These are phyloP conservation scores for Phallus indusiatus DNA, from an alignment of 768 basidiomycete genomes.

Conservation along the genomic window DNA sequence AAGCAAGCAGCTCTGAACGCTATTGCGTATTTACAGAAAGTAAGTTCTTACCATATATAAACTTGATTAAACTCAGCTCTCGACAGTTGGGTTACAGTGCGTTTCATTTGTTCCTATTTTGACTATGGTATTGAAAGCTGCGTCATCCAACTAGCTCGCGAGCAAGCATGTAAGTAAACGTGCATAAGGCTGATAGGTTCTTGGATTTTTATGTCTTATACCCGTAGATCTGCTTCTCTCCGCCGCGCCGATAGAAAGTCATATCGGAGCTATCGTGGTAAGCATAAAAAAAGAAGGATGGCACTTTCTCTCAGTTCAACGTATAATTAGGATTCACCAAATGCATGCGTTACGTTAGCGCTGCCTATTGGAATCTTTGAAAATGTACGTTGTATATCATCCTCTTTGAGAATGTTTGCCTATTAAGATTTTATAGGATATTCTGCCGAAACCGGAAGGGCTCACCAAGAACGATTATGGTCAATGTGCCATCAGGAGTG, in stretches of 20 bases:
- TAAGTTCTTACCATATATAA: conserved; percentile 13
- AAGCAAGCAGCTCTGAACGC: conserved; percentile 73
- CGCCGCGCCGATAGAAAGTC: conserved; percentile 61
- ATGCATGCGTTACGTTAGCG: conserved; percentile 67
- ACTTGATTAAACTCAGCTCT: not conserved
- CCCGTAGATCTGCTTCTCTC: conserved; percentile 53
- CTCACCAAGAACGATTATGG: conserved; percentile 50
- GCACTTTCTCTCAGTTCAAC: not conserved
- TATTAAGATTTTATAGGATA: conserved; percentile 36
- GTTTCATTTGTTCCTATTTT: conserved; percentile 16
- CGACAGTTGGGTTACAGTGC: conserved; percentile 62
- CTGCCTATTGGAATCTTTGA: conserved; percentile 75
- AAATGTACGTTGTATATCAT: conserved; percentile 32
- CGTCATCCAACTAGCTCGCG: conserved; percentile 40
- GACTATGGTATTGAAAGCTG: not conserved
- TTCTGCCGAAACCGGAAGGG: conserved; percentile 55
- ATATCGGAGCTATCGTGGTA: conserved; percentile 63
- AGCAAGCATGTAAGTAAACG: conserved; percentile 53
- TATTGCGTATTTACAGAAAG: conserved; percentile 65
- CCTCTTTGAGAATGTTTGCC: not conserved
- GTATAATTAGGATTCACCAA: conserved; percentile 52
- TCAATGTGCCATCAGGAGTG: conserved; percentile 57
- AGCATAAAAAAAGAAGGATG: conserved; percentile 15
- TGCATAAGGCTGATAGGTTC: not conserved
- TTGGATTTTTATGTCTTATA: not conserved